Percentiles rank a stretch among this genome's conserved stretches.
Evolutionary conservation across 345 rosid genomes (phyloP).

Genomic region (Citrus australasica): DNA sequence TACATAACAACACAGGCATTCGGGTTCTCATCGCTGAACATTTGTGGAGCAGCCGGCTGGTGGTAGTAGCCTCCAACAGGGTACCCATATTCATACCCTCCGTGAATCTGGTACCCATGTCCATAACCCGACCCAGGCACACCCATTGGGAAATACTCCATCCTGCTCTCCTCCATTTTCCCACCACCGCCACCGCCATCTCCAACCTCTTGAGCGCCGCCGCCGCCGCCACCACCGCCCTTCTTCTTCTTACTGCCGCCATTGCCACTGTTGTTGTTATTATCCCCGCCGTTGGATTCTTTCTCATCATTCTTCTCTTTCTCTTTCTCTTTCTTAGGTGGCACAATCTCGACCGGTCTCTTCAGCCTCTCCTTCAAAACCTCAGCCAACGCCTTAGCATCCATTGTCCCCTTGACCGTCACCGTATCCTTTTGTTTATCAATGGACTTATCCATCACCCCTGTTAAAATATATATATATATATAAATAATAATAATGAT

Average conservation of each 20-base stretch:
- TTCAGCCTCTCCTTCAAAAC: constrained; percentile 53
- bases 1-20: constrained; percentile 52
- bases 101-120: constrained; percentile 24
- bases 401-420: constrained; percentile 73
- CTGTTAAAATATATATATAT: constrained; percentile 23
- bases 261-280: not conserved
- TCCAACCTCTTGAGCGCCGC: constrained; percentile 23
- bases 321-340: constrained; percentile 51
- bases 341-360: constrained; percentile 52
- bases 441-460: constrained; percentile 42
- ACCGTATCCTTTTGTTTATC: constrained; percentile 63
- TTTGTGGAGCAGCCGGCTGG: constrained; percentile 32
- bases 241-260: constrained; percentile 27
- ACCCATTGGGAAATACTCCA: constrained; percentile 30
- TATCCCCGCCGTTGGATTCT: constrained; percentile 19
- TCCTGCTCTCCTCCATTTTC: constrained; percentile 30
- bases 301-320: constrained; percentile 35
- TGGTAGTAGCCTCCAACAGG: not conserved
- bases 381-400: constrained; percentile 47
- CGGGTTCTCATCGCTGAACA: constrained; percentile 68
- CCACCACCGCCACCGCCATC: constrained; percentile 24
- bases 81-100: not conserved
- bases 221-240: constrained; percentile 8
- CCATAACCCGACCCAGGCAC: constrained; percentile 31
- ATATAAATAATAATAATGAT: not conserved